Percentiles rank a stretch among this genome's conserved stretches.
These are phyloP conservation scores for Boletus tylopilopsis DNA, from an alignment of 768 basidiomycete genomes.

Conservation along the genomic window DNA sequence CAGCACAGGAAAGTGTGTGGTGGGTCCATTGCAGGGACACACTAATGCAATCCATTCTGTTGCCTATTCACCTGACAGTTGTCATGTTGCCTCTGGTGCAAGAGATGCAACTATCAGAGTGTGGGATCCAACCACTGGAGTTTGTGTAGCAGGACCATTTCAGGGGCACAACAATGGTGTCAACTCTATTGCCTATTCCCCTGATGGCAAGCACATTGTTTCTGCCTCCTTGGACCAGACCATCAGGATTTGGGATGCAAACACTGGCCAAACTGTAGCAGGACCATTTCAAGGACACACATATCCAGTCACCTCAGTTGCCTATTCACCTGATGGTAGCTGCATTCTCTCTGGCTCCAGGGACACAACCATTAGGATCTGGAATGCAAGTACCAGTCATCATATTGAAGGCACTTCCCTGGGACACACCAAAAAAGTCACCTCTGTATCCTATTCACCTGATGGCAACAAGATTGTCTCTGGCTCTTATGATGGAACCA, in stretches of 20 bases:
- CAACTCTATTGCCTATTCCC: slow-evolving; percentile 22
- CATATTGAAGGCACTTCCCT: not conserved
- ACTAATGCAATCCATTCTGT: not conserved
- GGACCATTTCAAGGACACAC: slow-evolving; percentile 17
- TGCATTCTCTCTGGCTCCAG: slow-evolving; percentile 14
- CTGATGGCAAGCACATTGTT: slow-evolving; percentile 21
- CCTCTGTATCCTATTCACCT: slow-evolving; percentile 14
- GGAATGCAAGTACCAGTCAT: slow-evolving; percentile 11
- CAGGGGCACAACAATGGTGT: slow-evolving; percentile 5
- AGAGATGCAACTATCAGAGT: slow-evolving; percentile 12
- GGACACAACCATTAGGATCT: slow-evolving; percentile 14
- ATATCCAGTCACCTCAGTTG: slow-evolving; percentile 1
- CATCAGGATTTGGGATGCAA: slow-evolving; percentile 20
- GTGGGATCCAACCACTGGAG: slow-evolving; percentile 16
- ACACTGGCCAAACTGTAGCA: slow-evolving; percentile 10
- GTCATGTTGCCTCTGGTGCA: slow-evolving; percentile 16
- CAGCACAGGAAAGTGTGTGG: slow-evolving; percentile 4
- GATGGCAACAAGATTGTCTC: slow-evolving; percentile 12
- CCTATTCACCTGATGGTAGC: slow-evolving; percentile 18
- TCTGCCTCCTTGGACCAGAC: slow-evolving; percentile 22
- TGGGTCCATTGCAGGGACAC: slow-evolving; percentile 10
- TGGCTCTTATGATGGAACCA: slow-evolving; percentile 4
- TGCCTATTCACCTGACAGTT: slow-evolving; percentile 24
- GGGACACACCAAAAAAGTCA: slow-evolving; percentile 1
- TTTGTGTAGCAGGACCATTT: slow-evolving; percentile 4